These are phyloP conservation scores for Peronospora tabacina DNA, from an alignment of 352 stramenopile genomes.

Conservation along the genomic window DNA sequence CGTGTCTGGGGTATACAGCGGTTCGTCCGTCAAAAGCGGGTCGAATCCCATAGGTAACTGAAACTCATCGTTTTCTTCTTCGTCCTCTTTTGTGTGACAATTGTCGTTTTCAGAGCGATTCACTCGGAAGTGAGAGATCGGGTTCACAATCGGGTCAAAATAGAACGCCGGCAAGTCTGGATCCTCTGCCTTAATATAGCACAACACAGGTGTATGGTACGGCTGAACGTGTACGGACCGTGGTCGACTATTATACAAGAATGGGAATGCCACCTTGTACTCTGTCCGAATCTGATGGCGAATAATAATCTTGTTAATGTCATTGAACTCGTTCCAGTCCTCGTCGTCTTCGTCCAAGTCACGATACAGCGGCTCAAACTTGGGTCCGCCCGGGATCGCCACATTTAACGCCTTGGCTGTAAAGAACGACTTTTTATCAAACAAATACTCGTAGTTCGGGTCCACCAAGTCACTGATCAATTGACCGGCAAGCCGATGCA, in stretches of 20 bases:
- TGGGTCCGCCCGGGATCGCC: conserved; percentile 97
- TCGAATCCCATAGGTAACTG: conserved; percentile 81
- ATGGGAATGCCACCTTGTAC: conserved; percentile 98
- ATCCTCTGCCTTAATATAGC: conserved; percentile 95
- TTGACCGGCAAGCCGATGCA: conserved; percentile 95
- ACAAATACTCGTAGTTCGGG: conserved; percentile 92
- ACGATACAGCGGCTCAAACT: conserved; percentile 99
- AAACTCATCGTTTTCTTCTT: conserved; percentile 86
- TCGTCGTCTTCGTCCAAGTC: conserved; percentile 97
- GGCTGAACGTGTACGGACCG: conserved; percentile 91
- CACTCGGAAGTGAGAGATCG: conserved; percentile 91
- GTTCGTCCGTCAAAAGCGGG: conserved; percentile 89
- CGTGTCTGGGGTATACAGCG: conserved; percentile 93
- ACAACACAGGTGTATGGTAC: conserved; percentile 95
- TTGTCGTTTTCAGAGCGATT: conserved; percentile 48
- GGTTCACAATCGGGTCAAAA: conserved; percentile 96
- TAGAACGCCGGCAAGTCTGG: conserved; percentile 95
- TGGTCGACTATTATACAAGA: conserved; percentile 98
- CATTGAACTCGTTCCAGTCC: conserved; percentile 99
- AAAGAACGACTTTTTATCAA: conserved; percentile 96
- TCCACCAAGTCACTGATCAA: conserved; percentile 96
- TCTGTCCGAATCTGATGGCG: conserved; percentile 97
- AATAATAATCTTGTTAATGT: conserved; percentile 99
- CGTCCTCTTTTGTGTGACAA: conserved; percentile 37
- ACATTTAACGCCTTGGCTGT: conserved; percentile 99